Percentiles rank a stretch among this genome's conserved stretches.
phyloP scores from a whole-genome alignment of 2,329 filamentous ascomycete genomes.

The Ascochyta viciae-villosae region DNA sequence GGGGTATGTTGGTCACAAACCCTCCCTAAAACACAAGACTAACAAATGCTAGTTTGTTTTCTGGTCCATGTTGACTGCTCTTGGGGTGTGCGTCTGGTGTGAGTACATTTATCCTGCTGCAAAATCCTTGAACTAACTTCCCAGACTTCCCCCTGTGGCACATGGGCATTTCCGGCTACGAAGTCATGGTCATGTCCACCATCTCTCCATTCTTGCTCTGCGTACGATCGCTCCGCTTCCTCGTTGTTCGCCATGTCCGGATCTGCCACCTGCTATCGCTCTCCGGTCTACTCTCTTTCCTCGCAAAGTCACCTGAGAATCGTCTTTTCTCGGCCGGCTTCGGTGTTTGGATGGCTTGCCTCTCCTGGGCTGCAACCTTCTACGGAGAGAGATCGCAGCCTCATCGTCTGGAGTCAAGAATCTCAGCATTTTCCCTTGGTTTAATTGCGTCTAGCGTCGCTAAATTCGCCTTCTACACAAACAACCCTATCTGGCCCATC shows the following conservation, averaged over 20 bases:
- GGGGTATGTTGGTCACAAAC: conserved; percentile 65
- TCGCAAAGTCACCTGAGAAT: conserved; percentile 72
- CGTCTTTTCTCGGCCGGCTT: conserved; percentile 85
- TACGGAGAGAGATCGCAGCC: conserved; percentile 78
- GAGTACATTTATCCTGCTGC: conserved; percentile 52
- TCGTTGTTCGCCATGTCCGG: conserved; percentile 73
- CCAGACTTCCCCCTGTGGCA: conserved; percentile 95
- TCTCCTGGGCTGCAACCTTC: conserved; percentile 85
- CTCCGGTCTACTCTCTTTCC: conserved; percentile 79
- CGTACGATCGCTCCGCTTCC: conserved; percentile 70
- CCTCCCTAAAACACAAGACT: neutral
- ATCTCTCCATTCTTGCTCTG: conserved; percentile 81
- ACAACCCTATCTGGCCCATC: conserved; percentile 96
- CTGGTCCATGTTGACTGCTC: conserved; percentile 91
- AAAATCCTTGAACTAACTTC: conserved; percentile 21
- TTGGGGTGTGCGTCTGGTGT: conserved; percentile 94
- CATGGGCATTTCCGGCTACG: conserved; percentile 98
- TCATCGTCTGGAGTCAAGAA: conserved; percentile 78
- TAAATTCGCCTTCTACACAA: conserved; percentile 93
- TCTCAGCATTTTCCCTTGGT: conserved; percentile 81
- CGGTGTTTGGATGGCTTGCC: conserved; percentile 77
- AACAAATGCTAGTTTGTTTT: conserved; percentile 76
- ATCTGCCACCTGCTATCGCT: conserved; percentile 79
- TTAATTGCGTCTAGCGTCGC: conserved; percentile 84
- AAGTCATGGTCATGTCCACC: conserved; percentile 85